Percentiles rank a stretch among this genome's conserved stretches.
Evolutionary conservation across 164 flowering plant species (phyloP).

Genomic region (Umbilicus rupestris): DNA sequence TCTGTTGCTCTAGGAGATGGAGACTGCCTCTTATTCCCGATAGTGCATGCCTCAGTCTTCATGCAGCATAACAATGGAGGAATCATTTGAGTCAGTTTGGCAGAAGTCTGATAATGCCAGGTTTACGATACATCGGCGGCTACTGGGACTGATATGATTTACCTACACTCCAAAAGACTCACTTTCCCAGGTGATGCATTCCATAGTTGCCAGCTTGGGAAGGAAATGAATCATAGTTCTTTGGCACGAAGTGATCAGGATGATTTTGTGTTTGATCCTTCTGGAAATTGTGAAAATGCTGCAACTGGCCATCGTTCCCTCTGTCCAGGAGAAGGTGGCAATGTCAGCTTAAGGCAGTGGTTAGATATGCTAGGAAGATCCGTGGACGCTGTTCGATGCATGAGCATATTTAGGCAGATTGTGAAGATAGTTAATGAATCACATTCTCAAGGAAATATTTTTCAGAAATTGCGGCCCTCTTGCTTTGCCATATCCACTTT

Average conservation of each 20-base stretch:
- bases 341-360: slow-evolving; percentile 2
- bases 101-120: neutral
- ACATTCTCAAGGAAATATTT: slow-evolving; percentile 1
- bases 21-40: neutral
- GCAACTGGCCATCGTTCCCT: neutral
- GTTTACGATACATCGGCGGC: neutral
- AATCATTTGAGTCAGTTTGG: neutral
- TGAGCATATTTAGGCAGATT: slow-evolving; percentile 6
- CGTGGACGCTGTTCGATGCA: neutral
- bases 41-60: neutral
- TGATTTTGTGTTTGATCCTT: neutral
- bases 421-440: neutral
- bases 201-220: neutral
- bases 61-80: slow-evolving; percentile 1
- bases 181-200: neutral
- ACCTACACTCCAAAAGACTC: neutral
- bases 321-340: neutral
- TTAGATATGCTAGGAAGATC: neutral
- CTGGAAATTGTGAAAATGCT: neutral
- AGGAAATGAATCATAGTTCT: neutral
- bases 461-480: neutral
- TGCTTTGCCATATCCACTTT: slow-evolving; percentile 1
- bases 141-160: neutral
- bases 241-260: neutral
- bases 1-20: neutral